Evolutionary conservation across 2,329 filamentous ascomycete genomes (phyloP).

Genomic region (Ascochyta rabiei): DNA sequence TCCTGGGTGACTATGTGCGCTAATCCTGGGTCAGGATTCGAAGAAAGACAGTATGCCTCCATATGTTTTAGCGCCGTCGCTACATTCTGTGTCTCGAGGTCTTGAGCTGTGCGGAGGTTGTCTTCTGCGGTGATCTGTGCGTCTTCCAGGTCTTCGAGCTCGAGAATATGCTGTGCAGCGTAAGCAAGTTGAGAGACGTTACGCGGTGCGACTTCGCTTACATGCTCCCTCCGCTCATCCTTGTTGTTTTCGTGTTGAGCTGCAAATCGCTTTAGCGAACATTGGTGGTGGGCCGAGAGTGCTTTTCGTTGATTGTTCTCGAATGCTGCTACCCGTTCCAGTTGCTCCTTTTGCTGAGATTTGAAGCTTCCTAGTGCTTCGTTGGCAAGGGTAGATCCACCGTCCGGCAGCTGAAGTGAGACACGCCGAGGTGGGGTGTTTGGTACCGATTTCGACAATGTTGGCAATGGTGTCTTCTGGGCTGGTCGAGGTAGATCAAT

Average conservation of each 20-base stretch:
- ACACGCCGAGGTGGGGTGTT: conserved; percentile 11
- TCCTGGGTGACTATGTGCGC: conserved; percentile 51
- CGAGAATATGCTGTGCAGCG: conserved; percentile 43
- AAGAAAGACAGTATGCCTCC: conserved; percentile 55
- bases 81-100: conserved; percentile 50
- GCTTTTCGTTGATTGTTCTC: conserved; percentile 43
- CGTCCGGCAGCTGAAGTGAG: conserved; percentile 16
- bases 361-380: conserved; percentile 37
- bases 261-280: conserved; percentile 28
- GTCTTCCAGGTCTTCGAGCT: conserved; percentile 53
- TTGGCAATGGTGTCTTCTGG: conserved; percentile 10
- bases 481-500: conserved; percentile 23
- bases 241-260: conserved; percentile 29
- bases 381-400: conserved; percentile 30
- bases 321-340: conserved; percentile 38
- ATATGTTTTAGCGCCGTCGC: conserved; percentile 55
- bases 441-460: conserved; percentile 13
- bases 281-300: conserved; percentile 33
- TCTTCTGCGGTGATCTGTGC: conserved; percentile 52
- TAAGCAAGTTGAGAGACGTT: conserved; percentile 24
- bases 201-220: conserved; percentile 20
- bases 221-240: conserved; percentile 35
- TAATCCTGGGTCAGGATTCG: conserved; percentile 29
- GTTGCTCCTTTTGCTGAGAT: conserved; percentile 38
- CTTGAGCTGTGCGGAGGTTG: conserved; percentile 50